phyloP scores from a whole-genome alignment of 192 early-diverging fungal species.

The Pilaira anomala region DNA sequence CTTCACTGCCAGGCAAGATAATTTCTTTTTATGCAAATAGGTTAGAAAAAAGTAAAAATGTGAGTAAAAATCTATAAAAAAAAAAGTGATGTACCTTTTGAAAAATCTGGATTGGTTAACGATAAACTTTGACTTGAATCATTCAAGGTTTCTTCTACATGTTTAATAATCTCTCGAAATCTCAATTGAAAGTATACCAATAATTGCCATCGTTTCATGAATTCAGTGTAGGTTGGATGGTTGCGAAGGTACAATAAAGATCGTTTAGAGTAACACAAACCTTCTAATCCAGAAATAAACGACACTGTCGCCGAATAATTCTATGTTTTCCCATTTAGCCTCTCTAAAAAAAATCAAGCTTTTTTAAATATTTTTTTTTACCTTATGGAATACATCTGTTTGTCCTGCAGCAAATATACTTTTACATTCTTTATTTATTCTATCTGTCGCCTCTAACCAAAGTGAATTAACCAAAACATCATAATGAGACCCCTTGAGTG shows the following conservation, averaged over 20 bases:
- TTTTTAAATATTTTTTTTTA: slow-evolving; percentile 10
- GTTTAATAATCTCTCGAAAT: slow-evolving; percentile 45
- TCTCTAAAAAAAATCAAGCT: not conserved
- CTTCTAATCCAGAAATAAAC: slow-evolving; percentile 53
- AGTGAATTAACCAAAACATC: slow-evolving; percentile 62
- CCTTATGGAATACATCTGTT: slow-evolving; percentile 67
- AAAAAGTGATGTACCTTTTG: not conserved
- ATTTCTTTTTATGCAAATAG: slow-evolving; percentile 10
- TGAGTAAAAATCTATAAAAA: not conserved
- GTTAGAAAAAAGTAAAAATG: not conserved
- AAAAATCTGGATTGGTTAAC: not conserved
- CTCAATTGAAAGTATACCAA: slow-evolving; percentile 58
- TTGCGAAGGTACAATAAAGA: slow-evolving; percentile 48
- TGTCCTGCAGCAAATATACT: slow-evolving; percentile 62
- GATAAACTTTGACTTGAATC: slow-evolving; percentile 5
- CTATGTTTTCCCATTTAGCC: slow-evolving; percentile 17
- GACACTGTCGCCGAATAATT: slow-evolving; percentile 56
- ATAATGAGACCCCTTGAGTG: slow-evolving; percentile 58
- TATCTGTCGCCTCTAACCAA: slow-evolving; percentile 50
- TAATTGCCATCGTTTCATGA: slow-evolving; percentile 61
- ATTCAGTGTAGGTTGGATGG: slow-evolving; percentile 48
- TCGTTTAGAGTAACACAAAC: slow-evolving; percentile 37
- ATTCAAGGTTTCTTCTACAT: slow-evolving; percentile 37
- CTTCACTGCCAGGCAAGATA: slow-evolving; percentile 42
- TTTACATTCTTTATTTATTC: slow-evolving; percentile 45